These are phyloP conservation scores for Phytophthora cactorum DNA, from an alignment of 352 stramenopile genomes.

Conservation along the genomic window DNA sequence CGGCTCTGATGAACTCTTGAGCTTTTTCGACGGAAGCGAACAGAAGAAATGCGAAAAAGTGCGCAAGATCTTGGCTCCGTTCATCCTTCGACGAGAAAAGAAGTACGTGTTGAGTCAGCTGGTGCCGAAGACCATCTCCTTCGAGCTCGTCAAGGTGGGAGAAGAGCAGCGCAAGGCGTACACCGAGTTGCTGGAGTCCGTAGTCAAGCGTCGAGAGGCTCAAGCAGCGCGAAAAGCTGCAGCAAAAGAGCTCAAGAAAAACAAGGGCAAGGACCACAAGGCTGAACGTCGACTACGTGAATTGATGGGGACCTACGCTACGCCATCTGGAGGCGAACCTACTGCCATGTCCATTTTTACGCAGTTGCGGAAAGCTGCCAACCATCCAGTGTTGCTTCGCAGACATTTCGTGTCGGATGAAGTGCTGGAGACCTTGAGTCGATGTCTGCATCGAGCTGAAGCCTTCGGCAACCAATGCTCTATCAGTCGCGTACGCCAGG, in stretches of 20 bases:
- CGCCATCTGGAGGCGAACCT: conserved; percentile 24
- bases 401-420: conserved; percentile 77
- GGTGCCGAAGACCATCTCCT: conserved; percentile 80
- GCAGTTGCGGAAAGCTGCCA: conserved; percentile 96
- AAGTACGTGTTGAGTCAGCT: conserved; percentile 95
- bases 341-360: conserved; percentile 92
- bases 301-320: conserved; percentile 42
- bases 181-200: conserved; percentile 66
- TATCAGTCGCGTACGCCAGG: conserved; percentile 87
- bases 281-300: conserved; percentile 51
- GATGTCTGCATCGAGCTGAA: conserved; percentile 78
- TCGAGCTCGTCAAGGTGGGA: conserved; percentile 88
- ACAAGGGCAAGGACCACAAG: conserved; percentile 52
- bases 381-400: conserved; percentile 96
- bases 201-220: conserved; percentile 69
- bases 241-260: conserved; percentile 69
- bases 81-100: conserved; percentile 97
- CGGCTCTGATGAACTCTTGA: conserved; percentile 78
- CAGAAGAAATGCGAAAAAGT: conserved; percentile 87
- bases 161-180: conserved; percentile 89
- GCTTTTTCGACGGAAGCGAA: conserved; percentile 84
- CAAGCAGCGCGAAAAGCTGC: conserved; percentile 48
- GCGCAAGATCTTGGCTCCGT: conserved; percentile 95
- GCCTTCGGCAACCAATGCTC: conserved; percentile 88
- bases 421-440: conserved; percentile 83